A percentile compares a stretch with the other conserved stretches of the same genome.
Conservation (phyloP, 371 early-diverging fungal genomes). For the Mucor velutinosus region DNA sequence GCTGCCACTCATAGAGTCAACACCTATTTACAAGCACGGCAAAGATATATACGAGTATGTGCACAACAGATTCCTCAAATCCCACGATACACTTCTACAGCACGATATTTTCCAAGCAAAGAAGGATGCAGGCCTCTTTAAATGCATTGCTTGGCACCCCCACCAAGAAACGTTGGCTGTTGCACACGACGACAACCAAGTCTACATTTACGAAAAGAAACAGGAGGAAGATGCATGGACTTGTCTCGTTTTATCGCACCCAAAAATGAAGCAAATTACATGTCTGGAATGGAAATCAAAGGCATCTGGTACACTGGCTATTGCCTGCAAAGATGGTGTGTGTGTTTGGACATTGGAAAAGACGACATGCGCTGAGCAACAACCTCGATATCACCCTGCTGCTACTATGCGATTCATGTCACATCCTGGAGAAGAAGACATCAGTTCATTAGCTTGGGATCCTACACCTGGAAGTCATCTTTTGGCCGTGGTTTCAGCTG, state of each 20-base stretch:
- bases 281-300: constrained; percentile 60
- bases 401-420: constrained; percentile 37
- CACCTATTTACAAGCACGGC: constrained; percentile 14
- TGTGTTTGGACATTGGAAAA: constrained; percentile 54
- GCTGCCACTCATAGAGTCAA: constrained; percentile 2
- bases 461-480: constrained; percentile 46
- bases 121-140: constrained; percentile 8
- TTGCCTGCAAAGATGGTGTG: constrained; percentile 56
- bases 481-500: constrained; percentile 36
- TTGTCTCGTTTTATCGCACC: constrained; percentile 45
- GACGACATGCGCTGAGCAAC: background rate
- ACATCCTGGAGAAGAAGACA: constrained; percentile 27
- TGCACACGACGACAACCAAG: constrained; percentile 45
- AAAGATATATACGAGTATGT: constrained; percentile 8
- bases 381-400: constrained; percentile 13
- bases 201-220: constrained; percentile 54
- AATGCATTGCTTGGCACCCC: constrained; percentile 60
- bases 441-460: constrained; percentile 52
- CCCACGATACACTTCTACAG: background rate
- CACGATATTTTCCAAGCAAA: constrained; percentile 6
- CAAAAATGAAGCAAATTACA: constrained; percentile 50
- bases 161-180: constrained; percentile 53
- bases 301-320: constrained; percentile 51
- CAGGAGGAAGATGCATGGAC: constrained; percentile 26
- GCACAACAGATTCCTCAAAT: background rate